These are phyloP conservation scores for Chernovozyma aurita DNA, from an alignment of 1,139 yeast species.

Conservation along the genomic window DNA sequence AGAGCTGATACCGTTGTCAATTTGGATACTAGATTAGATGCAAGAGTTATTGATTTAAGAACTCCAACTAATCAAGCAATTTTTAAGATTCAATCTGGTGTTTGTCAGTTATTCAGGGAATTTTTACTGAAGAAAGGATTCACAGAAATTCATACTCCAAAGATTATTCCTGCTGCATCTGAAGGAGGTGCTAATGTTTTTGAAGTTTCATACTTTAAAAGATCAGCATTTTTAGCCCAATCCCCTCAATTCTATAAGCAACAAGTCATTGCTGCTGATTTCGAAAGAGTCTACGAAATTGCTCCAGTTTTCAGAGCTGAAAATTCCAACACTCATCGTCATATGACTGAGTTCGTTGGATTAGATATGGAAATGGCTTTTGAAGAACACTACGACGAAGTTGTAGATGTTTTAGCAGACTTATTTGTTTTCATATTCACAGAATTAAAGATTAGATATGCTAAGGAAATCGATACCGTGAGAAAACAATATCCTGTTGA, in stretches of 20 bases:
- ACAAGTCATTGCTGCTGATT: conserved; percentile 96
- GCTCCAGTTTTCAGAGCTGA: conserved; percentile 99
- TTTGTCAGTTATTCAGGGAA: conserved; percentile 84
- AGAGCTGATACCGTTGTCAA: conserved; percentile 93
- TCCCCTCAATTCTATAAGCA: conserved; percentile 98
- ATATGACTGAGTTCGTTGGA: conserved; percentile 97
- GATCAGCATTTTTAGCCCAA: conserved; percentile 91
- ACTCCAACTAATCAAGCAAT: conserved; percentile 97
- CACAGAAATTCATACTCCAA: conserved; percentile 93
- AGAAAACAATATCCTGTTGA: conserved; percentile 97
- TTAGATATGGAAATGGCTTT: conserved; percentile 97
- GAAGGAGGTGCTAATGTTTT: conserved; percentile 98
- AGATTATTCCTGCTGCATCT: conserved; percentile 89
- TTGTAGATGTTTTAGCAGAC: conserved; percentile 75
- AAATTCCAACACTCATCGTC: conserved; percentile 98
- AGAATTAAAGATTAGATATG: conserved; percentile 74
- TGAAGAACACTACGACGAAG: conserved; percentile 97
- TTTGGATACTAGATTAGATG: conserved; percentile 91
- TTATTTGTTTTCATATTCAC: conserved; percentile 85
- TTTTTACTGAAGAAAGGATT: conserved; percentile 65
- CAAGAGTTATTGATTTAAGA: conserved; percentile 93
- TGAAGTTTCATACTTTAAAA: conserved; percentile 87
- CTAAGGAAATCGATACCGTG: conserved; percentile 80
- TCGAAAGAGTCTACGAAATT: conserved; percentile 90
- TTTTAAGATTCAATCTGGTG: conserved; percentile 89